Evolutionary conservation across 768 basidiomycete genomes (phyloP).

Genomic region (Suillus ampliporus): DNA sequence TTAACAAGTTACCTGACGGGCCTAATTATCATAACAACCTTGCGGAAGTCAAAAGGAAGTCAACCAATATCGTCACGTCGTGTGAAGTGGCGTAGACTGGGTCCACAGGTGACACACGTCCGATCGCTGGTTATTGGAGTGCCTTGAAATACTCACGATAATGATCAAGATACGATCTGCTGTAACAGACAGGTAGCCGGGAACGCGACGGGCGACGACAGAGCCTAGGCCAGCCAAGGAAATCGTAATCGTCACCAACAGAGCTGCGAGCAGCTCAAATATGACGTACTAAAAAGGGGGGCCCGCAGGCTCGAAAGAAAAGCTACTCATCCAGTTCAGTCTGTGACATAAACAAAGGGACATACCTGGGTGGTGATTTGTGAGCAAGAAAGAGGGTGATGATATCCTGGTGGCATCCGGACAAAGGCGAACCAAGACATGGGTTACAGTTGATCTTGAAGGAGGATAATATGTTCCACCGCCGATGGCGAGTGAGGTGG

Average conservation of each 20-base stretch:
- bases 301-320: background rate
- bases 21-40: background rate
- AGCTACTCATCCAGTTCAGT: background rate
- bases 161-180: conserved; percentile 1
- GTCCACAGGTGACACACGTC: background rate
- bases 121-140: background rate
- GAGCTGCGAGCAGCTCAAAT: background rate
- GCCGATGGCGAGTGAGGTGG: background rate
- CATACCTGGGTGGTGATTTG: background rate
- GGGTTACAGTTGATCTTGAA: background rate
- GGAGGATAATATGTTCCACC: background rate
- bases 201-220: background rate
- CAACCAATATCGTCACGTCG: background rate
- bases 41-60: background rate
- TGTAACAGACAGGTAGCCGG: background rate
- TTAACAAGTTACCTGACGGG: background rate
- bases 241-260: background rate
- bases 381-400: background rate
- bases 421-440: background rate
- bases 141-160: conserved; percentile 7
- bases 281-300: background rate
- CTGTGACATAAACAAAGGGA: background rate
- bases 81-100: conserved; percentile 1
- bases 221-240: conserved; percentile 1
- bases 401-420: background rate